Evolutionary conservation across 2,329 filamentous ascomycete genomes (phyloP).

Genomic region (Pseudocercospora musae): DNA sequence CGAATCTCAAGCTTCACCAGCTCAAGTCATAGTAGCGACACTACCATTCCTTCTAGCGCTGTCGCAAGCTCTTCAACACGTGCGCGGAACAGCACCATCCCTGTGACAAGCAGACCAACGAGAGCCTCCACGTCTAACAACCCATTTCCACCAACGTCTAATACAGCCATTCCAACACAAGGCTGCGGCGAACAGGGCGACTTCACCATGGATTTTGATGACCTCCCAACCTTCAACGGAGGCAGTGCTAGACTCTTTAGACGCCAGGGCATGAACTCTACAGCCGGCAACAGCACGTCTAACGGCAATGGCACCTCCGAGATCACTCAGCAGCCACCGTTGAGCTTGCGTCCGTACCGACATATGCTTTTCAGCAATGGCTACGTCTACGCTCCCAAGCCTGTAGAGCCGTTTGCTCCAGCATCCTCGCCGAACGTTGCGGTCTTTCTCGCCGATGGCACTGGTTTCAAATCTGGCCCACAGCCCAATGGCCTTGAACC

Average conservation of each 20-base stretch:
- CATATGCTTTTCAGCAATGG: constrained; percentile 52
- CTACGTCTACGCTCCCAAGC: constrained; percentile 48
- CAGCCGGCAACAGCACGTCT: constrained; percentile 18
- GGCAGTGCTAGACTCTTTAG: constrained; percentile 22
- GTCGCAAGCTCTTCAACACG: background rate
- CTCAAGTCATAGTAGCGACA: background rate
- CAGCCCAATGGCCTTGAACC: constrained; percentile 29
- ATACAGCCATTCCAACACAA: constrained; percentile 21
- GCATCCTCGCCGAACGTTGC: constrained; percentile 47
- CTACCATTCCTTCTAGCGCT: background rate
- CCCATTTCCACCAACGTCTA: constrained; percentile 19
- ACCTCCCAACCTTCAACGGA: constrained; percentile 37
- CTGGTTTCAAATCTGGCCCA: constrained; percentile 21
- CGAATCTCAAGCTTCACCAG: background rate
- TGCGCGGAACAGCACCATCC: constrained; percentile 7
- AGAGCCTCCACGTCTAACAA: constrained; percentile 16
- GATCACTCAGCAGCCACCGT: constrained; percentile 38
- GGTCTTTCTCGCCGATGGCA: constrained; percentile 43
- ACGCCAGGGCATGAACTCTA: constrained; percentile 12
- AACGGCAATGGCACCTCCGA: constrained; percentile 27
- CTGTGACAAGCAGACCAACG: background rate
- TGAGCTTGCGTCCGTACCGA: constrained; percentile 45
- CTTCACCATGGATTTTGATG: constrained; percentile 39
- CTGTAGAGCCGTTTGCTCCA: constrained; percentile 44
- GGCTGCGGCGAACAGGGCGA: constrained; percentile 46